Evolutionary conservation across 225 moss, liverwort and hornwort genomes (phyloP).

Genomic region (Pseudoscleropodium purum): DNA sequence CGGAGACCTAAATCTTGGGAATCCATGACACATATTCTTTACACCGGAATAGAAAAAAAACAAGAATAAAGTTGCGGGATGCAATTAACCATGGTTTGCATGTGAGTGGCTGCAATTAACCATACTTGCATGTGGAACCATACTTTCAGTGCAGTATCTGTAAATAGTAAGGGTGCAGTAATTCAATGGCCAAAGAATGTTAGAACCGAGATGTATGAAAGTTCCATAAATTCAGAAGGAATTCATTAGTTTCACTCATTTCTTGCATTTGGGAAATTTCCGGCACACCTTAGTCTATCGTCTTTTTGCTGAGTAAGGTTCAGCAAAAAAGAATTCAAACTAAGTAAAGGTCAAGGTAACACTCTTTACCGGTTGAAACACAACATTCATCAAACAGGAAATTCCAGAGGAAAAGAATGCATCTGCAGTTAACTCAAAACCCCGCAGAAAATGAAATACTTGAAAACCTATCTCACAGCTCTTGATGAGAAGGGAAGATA

Average conservation of each 20-base stretch:
- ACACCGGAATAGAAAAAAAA: no score
- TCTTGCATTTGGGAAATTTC: not conserved
- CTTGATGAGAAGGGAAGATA: slow-evolving; percentile 18
- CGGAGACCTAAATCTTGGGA: not conserved
- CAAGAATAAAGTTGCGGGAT: not conserved
- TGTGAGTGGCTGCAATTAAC: not conserved
- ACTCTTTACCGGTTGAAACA: not conserved
- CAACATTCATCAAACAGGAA: not conserved
- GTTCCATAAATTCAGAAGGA: not conserved
- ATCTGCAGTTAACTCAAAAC: slow-evolving; percentile 10
- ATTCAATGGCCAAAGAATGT: not conserved
- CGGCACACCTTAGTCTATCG: not conserved
- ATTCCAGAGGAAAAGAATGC: slow-evolving; percentile 10
- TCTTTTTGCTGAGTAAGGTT: not conserved
- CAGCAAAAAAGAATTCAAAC: not conserved
- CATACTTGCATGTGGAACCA: no score
- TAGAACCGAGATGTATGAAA: no score
- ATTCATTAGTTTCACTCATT: not conserved
- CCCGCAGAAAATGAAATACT: slow-evolving; percentile 12
- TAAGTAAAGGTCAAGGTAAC: not conserved
- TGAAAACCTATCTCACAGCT: slow-evolving; percentile 17
- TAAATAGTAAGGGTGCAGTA: not conserved
- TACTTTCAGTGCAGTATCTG: not conserved
- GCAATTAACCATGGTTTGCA: not conserved
- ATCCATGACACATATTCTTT: no score